Evolutionary conservation across 768 basidiomycete species (phyloP).

Genomic region (Trametes punicea): DNA sequence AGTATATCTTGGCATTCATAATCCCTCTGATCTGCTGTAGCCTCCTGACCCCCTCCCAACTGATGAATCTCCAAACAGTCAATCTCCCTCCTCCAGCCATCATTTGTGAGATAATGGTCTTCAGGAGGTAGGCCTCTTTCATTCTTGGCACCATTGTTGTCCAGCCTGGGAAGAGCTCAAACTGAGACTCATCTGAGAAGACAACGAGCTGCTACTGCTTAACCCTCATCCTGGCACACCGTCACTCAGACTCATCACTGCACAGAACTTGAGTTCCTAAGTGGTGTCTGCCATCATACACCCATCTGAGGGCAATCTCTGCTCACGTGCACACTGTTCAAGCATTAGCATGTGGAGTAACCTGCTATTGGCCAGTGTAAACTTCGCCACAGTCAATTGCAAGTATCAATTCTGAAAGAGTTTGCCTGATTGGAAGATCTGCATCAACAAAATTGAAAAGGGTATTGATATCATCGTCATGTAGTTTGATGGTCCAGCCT

Average conservation of each 20-base stretch:
- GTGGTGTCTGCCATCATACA: background rate
- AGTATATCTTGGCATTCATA: conserved; percentile 28
- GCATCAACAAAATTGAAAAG: too few relatives aligned
- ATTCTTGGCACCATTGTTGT: conserved; percentile 29
- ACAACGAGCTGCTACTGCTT: background rate
- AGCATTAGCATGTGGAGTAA: background rate
- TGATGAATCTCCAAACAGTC: conserved; percentile 38
- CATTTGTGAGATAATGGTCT: conserved; percentile 22
- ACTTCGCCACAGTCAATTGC: background rate
- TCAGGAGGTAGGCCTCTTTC: conserved; percentile 21
- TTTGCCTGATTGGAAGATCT: too few relatives aligned
- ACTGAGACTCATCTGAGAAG: conserved; percentile 14
- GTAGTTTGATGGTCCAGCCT: too few relatives aligned
- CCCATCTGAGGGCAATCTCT: too few relatives aligned
- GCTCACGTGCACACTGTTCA: background rate
- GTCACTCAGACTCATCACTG: background rate
- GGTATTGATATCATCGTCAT: too few relatives aligned
- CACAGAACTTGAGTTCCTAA: background rate
- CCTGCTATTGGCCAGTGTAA: background rate
- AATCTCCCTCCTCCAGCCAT: conserved; percentile 37
- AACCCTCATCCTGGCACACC: background rate
- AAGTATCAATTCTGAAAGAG: background rate
- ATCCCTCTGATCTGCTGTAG: conserved; percentile 33
- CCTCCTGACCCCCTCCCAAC: conserved; percentile 25
- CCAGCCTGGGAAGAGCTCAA: conserved; percentile 20